Base-by-base conservation (phyloP, 768 basidiomycete species). In the Mycena rebaudengoi region DNA sequence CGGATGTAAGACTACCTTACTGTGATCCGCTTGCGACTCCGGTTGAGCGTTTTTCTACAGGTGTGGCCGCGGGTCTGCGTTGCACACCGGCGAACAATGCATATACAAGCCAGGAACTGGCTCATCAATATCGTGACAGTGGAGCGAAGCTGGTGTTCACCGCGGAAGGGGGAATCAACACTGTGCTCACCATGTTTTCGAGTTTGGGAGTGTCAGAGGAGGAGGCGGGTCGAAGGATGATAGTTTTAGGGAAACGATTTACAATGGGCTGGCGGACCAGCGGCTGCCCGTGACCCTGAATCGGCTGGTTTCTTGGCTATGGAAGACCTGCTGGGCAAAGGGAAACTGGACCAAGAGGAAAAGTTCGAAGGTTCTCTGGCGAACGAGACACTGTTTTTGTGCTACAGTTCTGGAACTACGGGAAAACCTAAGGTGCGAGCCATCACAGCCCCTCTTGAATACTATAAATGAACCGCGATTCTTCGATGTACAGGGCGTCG, bases 91-190 rank as follows among this genome's bases (percentile, higher is more conserved):
- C 85, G 25, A 91, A 88, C 71, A 81, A 79, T 39, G 73, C 76
- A 0, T 91, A 87, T 67, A 85, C 84, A 3, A 67, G 82, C 6
- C 62, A 69, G 1, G 91, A 92, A 66, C 77, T 92, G 2, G 75
- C 76, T 0, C 82, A 85, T 69, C 91, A 91, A 69, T 81, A 86
- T 43, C 70, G 59, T n/a, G 83, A 91, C 60, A 82, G 83, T 30
- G 68, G 74, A 2, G 82, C 89, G 0, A 75, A 81, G 49, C 70
- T 83, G 29, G 70, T 88, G 26, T 82, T 90, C 48, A 78, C 78
- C 13, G 80, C 85, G 54, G 88, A 88, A 1, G 66, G 77, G 0
- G 82, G 63, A 0, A 21, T 67, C 25, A 30, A 35, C 48, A 60
- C 62, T 7, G 73, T 70, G 30, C 43, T 58, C 10, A 59, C 58